A percentile compares a stretch with the other conserved stretches of the same genome.
phyloP scores from a whole-genome alignment of 768 basidiomycete genomes.

The Tricholoma saponaceum region DNA sequence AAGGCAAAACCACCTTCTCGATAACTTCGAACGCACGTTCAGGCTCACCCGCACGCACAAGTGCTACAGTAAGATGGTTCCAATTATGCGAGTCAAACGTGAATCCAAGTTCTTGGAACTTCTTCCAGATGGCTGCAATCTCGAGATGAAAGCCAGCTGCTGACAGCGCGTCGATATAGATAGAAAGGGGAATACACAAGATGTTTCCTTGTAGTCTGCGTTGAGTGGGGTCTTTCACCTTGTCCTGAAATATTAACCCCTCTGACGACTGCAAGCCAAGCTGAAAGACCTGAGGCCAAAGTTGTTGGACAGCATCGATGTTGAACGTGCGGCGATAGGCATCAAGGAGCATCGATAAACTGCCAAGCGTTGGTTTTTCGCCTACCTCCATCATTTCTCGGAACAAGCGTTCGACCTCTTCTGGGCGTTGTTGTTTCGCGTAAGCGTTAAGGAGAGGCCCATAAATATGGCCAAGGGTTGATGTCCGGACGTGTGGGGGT shows the following conservation, averaged over 20 bases:
- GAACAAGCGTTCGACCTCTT: slow-evolving; percentile 55
- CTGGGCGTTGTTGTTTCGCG: slow-evolving; percentile 34
- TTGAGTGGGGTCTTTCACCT: slow-evolving; percentile 12
- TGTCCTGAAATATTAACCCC: slow-evolving; percentile 27
- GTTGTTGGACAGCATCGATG: slow-evolving; percentile 44
- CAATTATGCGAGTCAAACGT: slow-evolving; percentile 87
- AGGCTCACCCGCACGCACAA: slow-evolving; percentile 78
- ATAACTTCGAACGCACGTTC: slow-evolving; percentile 81
- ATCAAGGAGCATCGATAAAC: slow-evolving; percentile 65
- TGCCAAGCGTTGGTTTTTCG: slow-evolving; percentile 52
- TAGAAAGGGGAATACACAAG: slow-evolving; percentile 76
- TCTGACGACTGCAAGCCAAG: slow-evolving; percentile 43
- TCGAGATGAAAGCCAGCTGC: slow-evolving; percentile 54
- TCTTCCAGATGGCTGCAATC: slow-evolving; percentile 65
- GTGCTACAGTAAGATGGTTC: slow-evolving; percentile 76
- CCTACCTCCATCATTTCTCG: slow-evolving; percentile 49
- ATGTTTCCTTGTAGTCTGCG: slow-evolving; percentile 38
- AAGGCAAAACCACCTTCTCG: slow-evolving; percentile 71
- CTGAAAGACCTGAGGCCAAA: slow-evolving; percentile 70
- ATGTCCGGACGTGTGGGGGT: slow-evolving; percentile 32
- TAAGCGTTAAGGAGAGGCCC: slow-evolving; percentile 58
- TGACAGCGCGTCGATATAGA: slow-evolving; percentile 76
- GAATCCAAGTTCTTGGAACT: slow-evolving; percentile 59
- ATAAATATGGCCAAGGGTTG: slow-evolving; percentile 52
- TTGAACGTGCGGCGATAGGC: slow-evolving; percentile 62